Percentiles rank a stretch among this genome's conserved stretches.
Evolutionary conservation across 495 filamentous ascomycete species (phyloP).

Genomic region (Daldinia vernicosa): DNA sequence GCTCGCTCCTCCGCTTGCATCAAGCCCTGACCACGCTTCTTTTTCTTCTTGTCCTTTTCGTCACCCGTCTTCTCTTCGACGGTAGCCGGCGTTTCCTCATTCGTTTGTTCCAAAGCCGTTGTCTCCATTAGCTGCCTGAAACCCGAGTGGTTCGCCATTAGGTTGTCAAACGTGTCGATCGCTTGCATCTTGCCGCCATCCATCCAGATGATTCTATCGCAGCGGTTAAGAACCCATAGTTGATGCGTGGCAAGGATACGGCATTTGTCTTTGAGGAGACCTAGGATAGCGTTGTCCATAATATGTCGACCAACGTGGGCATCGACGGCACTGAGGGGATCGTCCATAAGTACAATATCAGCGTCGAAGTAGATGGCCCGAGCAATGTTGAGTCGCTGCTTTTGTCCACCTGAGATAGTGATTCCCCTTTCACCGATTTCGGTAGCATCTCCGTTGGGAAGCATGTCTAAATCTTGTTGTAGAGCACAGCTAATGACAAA

Average conservation of each 20-base stretch:
- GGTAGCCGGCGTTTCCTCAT: constrained; percentile 54
- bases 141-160: constrained; percentile 76
- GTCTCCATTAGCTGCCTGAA: constrained; percentile 86
- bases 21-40: constrained; percentile 68
- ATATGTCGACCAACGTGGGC: constrained; percentile 92
- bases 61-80: constrained; percentile 55
- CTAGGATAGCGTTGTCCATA: constrained; percentile 94
- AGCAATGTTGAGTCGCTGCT: constrained; percentile 84
- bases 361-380: constrained; percentile 86
- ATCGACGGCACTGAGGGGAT: constrained; percentile 83
- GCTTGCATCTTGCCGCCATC: constrained; percentile 83
- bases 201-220: constrained; percentile 92
- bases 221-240: constrained; percentile 88
- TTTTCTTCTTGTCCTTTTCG: constrained; percentile 67
- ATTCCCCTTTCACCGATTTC: constrained; percentile 84
- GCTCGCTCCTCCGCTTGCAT: constrained; percentile 95
- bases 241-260: constrained; percentile 94
- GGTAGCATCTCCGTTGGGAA: constrained; percentile 75
- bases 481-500: constrained; percentile 68
- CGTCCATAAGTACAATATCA: constrained; percentile 84
- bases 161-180: constrained; percentile 85
- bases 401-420: constrained; percentile 84
- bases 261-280: constrained; percentile 86
- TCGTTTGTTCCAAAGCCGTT: constrained; percentile 76
- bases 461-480: constrained; percentile 76